Conservation (phyloP, 257 asterid species). For the Osmanthus fragrans region DNA sequence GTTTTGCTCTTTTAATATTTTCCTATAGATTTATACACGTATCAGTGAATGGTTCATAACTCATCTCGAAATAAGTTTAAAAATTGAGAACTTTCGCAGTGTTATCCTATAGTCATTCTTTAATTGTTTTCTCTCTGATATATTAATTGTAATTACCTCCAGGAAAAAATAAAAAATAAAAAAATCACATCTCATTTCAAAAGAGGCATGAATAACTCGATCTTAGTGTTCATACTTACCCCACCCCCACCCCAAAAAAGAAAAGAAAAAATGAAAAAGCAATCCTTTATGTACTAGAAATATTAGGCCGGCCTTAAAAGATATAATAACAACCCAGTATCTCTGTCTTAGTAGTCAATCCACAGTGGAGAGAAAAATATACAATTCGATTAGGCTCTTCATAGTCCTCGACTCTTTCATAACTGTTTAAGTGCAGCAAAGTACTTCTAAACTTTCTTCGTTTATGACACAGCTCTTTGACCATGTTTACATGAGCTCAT, state of each 20-base stretch:
- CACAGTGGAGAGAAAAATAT: background rate
- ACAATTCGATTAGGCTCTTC: background rate
- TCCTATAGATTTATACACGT: background rate
- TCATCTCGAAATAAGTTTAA: background rate
- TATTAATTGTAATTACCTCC: background rate
- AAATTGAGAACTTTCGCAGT: background rate
- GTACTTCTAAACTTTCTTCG: background rate
- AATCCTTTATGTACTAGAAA: background rate
- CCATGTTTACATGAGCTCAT: background rate
- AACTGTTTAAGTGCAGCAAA: background rate
- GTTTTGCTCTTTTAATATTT: background rate
- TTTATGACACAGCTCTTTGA: background rate
- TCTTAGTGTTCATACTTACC: no score
- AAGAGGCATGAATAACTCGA: no score
- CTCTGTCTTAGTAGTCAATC: background rate
- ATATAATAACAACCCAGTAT: background rate
- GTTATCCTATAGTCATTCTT: background rate
- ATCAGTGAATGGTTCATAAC: constrained; percentile 1
- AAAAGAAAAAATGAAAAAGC: no score
- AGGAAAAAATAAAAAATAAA: no score
- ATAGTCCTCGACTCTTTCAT: background rate
- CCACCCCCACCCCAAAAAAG: background rate
- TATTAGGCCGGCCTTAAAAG: background rate
- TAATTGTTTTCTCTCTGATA: background rate
- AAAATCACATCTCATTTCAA: no score